Percentiles rank a stretch among this genome's conserved stretches.
Evolutionary conservation across 768 basidiomycete species (phyloP).

Genomic region (Xerocomellus amylosporus): DNA sequence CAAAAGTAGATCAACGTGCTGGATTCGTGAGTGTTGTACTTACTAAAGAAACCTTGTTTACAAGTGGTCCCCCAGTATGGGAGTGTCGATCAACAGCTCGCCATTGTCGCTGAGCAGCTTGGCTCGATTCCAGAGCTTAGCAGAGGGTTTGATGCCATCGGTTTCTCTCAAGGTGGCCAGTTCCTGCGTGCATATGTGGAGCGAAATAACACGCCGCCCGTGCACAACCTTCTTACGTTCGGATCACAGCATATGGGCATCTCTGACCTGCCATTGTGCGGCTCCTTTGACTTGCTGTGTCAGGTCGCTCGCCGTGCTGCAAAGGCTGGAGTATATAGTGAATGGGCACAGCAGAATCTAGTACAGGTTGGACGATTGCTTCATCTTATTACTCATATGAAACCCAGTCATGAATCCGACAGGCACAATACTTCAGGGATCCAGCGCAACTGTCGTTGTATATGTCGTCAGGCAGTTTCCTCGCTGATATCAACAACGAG

Average conservation of each 20-base stretch:
- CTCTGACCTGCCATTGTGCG: conserved; percentile 68
- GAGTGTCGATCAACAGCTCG: conserved; percentile 69
- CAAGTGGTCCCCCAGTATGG: conserved; percentile 55
- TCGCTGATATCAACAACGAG: conserved; percentile 81
- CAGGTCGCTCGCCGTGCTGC: conserved; percentile 61
- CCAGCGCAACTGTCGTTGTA: conserved; percentile 57
- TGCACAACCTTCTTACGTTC: conserved; percentile 83
- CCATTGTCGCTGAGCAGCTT: conserved; percentile 62
- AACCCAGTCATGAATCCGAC: not conserved
- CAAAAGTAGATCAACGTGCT: conserved; percentile 62
- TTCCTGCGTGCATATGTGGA: conserved; percentile 86
- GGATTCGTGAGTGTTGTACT: conserved; percentile 58
- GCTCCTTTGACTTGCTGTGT: conserved; percentile 65
- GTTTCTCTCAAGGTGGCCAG: conserved; percentile 88
- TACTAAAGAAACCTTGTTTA: not conserved
- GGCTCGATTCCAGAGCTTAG: conserved; percentile 59
- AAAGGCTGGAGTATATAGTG: conserved; percentile 61
- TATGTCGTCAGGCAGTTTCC: conserved; percentile 59
- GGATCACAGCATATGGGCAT: conserved; percentile 88
- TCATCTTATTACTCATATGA: not conserved
- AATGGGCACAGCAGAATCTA: conserved; percentile 75
- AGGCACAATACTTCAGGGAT: conserved; percentile 90
- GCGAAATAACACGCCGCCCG: conserved; percentile 65
- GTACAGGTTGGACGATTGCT: conserved; percentile 51
- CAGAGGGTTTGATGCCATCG: conserved; percentile 80